phyloP scores from a whole-genome alignment of 2,329 filamentous ascomycete species.

The Coniochaeta hoffmannii region DNA sequence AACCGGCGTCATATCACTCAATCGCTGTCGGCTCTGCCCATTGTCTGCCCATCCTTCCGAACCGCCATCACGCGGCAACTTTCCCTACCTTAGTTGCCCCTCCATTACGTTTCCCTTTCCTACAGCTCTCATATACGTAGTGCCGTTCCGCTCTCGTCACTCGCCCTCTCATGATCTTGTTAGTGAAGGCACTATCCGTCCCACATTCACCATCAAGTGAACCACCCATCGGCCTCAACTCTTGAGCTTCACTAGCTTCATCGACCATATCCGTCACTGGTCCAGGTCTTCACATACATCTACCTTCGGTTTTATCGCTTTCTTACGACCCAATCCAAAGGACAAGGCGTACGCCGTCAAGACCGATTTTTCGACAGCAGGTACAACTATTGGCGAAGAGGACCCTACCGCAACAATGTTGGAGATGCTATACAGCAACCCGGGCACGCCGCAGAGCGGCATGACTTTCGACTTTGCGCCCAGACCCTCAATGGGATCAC shows the following conservation, averaged over 20 bases:
- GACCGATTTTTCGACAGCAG: not conserved
- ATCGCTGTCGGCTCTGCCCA: not conserved
- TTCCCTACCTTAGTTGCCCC: not conserved
- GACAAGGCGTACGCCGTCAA: too few species aligned
- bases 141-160: not conserved
- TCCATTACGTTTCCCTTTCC: not conserved
- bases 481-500: slow-evolving; percentile 7
- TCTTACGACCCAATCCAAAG: too few species aligned
- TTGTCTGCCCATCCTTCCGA: not conserved
- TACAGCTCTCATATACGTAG: not conserved
- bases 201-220: slow-evolving; percentile 9
- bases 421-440: slow-evolving; percentile 1
- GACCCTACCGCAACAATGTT: not conserved
- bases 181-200: slow-evolving; percentile 32
- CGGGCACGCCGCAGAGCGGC: not conserved
- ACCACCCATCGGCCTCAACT: slow-evolving; percentile 15
- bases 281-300: not conserved
- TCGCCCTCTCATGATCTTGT: slow-evolving; percentile 26
- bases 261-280: not conserved
- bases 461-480: slow-evolving; percentile 1
- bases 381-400: not conserved
- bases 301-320: too few species aligned
- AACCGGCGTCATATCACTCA: not conserved
- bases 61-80: not conserved
- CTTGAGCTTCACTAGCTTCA: slow-evolving; percentile 12